Evolutionary conservation across 2,329 filamentous ascomycete species (phyloP).

Genomic region (Clarireedia hainanense): DNA sequence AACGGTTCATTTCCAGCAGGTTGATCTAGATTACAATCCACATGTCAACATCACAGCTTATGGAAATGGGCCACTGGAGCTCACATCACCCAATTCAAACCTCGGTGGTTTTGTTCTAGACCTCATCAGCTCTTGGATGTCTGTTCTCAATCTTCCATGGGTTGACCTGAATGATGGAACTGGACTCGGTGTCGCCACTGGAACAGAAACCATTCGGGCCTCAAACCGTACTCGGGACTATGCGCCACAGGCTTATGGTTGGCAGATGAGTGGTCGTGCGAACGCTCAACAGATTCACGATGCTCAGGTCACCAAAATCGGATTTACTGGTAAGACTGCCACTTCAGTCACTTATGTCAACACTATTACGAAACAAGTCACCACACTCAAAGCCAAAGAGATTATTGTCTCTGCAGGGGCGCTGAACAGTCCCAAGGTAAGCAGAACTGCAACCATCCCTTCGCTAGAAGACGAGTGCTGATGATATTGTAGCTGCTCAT

Average conservation of each 20-base stretch:
- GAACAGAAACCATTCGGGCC: background rate
- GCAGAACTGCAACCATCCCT: slow-evolving; percentile 17
- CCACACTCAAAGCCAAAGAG: slow-evolving; percentile 35
- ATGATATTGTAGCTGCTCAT: slow-evolving; percentile 40
- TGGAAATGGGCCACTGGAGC: slow-evolving; percentile 30
- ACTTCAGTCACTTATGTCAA: background rate
- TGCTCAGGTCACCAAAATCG: slow-evolving; percentile 33
- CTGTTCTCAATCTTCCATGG: background rate
- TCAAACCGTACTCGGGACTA: background rate
- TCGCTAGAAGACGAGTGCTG: slow-evolving; percentile 37
- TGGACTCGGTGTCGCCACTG: background rate
- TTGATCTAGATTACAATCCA: background rate
- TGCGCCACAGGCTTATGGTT: background rate
- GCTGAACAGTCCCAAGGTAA: slow-evolving; percentile 35
- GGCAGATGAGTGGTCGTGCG: background rate
- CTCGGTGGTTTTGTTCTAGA: slow-evolving; percentile 26
- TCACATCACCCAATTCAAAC: slow-evolving; percentile 34
- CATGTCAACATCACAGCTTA: background rate
- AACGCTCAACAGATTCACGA: slow-evolving; percentile 30
- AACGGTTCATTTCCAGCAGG: slow-evolving; percentile 5
- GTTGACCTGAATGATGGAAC: background rate
- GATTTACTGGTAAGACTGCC: slow-evolving; percentile 28
- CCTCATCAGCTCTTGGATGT: background rate
- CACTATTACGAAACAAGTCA: slow-evolving; percentile 25
- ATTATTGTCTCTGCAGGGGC: slow-evolving; percentile 40